Evolutionary conservation across 148 eudicot species (phyloP), one percentile per base, ranked within the genome.

Genomic region (Fagopyrum esculentum): DNA sequence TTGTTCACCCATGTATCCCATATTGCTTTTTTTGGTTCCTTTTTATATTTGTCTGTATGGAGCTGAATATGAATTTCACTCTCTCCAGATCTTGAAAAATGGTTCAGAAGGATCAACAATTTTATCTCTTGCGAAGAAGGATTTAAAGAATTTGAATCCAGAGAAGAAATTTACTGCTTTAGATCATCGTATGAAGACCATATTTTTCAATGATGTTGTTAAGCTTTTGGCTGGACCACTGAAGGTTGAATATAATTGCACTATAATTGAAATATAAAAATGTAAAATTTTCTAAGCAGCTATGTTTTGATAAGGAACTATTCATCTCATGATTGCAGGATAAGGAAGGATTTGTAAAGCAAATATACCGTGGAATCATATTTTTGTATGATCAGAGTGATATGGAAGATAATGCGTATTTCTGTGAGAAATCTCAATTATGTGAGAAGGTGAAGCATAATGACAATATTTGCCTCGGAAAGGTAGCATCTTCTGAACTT

Each of bases 151-250:
- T 80, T 85, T 90, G 60, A 84, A 89, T 6, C 79, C 85, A 70
- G 99, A 95, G 11, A 89, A 82, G 77, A 95, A 87, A 77, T 88
- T 95, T 80, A 85, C 91, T 50, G 96, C 96, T 46, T 68, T 83
- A 78, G 99, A 95, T 88, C 93, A 81, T 72, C 86, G 82, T 72
- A 84, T 75, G 81, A 92, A 86, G 85, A 85, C 83, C 48, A 78
- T 95, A 80, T 85, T 90, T 60, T 74, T 88, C 29, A 92, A 86
- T 84, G 91, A 89, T 51, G 79, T 78, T 30, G 87, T 90, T 73
- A 88, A 75, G 80, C 71, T 93, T 77, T 75, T 84, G 78, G 89
- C 90, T 81, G 99, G 97, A 60, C 97, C 91, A 74, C 75, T 81
- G 78, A 85, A 95, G 99, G 99, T 95, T 55, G 80, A 4, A 35